Conservation (phyloP, 2,329 filamentous ascomycete genomes). For the Teratosphaeriaceae sp. region DNA sequence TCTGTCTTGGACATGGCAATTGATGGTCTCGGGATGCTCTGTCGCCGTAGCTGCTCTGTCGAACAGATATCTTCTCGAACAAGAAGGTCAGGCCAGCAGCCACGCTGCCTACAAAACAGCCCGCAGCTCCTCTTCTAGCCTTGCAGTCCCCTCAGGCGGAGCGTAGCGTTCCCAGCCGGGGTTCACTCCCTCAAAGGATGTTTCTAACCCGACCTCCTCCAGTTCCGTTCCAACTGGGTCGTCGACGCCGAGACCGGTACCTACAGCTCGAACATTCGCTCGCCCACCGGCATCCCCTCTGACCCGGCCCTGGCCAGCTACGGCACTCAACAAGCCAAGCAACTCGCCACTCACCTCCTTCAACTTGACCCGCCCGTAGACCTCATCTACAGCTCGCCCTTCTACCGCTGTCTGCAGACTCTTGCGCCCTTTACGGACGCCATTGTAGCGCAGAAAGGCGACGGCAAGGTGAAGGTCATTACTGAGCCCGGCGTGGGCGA, state of each 20-base stretch:
- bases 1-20: too few relatives aligned
- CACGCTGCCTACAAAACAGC: too few relatives aligned
- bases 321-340: slow-evolving; percentile 73
- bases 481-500: slow-evolving; percentile 54
- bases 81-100: too few relatives aligned
- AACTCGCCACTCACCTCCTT: slow-evolving; percentile 62
- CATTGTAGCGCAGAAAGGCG: slow-evolving; percentile 32
- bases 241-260: slow-evolving; percentile 74
- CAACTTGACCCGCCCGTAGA: slow-evolving; percentile 61
- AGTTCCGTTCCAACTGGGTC: slow-evolving; percentile 89
- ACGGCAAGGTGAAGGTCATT: slow-evolving; percentile 17
- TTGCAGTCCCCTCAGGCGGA: too few relatives aligned
- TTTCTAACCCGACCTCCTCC: slow-evolving; percentile 9
- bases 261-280: slow-evolving; percentile 66
- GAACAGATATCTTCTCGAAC: too few relatives aligned
- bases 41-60: too few relatives aligned
- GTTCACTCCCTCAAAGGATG: background rate
- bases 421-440: slow-evolving; percentile 60
- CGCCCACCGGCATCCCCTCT: slow-evolving; percentile 79
- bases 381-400: slow-evolving; percentile 74
- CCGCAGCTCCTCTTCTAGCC: too few relatives aligned
- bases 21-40: too few relatives aligned
- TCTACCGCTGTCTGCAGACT: slow-evolving; percentile 83
- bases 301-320: slow-evolving; percentile 85
- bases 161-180: background rate